Evolutionary conservation across 306 rosid species (phyloP), one percentile per base, ranked within the genome.

Genomic region (Comarum palustre): DNA sequence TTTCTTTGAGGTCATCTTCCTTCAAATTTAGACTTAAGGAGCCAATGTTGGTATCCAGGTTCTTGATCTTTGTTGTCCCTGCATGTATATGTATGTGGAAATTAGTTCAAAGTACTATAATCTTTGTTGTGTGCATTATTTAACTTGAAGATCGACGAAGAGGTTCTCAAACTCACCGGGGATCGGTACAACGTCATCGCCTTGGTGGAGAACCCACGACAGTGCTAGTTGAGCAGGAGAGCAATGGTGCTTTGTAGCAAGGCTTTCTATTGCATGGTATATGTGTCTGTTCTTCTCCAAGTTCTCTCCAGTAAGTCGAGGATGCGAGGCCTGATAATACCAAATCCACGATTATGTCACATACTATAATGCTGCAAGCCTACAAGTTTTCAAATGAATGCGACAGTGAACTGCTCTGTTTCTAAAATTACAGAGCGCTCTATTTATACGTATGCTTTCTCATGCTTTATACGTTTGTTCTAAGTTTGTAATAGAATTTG

Each of bases 151-250:
- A 57, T 38, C 27, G 16, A 20, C 2, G 60, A 55, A 10, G 16
- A 55, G 64, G 39, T 58, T 27, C 20, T 58, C 4, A 27, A 11
- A 58, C 73, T 73, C 31, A 81, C 85, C 84, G 3, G 90, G 90
- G 38, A 83, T 83, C 5, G 90, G 86, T 5, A 78, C 86, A 64
- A 89, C 85, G 71, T 87, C 91, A 31, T 87, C 69, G 36, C 90
- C 96, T 79, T 83, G 84, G 12, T 80, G 78, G 51, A 91, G 86
- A 55, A 89, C 87, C 96, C 96, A 91, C 20, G 90, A 83, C 12
- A 89, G 75, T 52, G 97, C 86, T 65, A 89, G 83, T 71, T 89
- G 96, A 66, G 96, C 82, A 78, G 96, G 75, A 65, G 83, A 72
- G 78, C 83, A 77, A 13, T 69, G 71, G 57, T 87, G 84, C 72